Percentiles rank a stretch among this genome's conserved stretches.
Conservation (phyloP, 2,329 filamentous ascomycete species). For the Aspergillus uvarum region DNA sequence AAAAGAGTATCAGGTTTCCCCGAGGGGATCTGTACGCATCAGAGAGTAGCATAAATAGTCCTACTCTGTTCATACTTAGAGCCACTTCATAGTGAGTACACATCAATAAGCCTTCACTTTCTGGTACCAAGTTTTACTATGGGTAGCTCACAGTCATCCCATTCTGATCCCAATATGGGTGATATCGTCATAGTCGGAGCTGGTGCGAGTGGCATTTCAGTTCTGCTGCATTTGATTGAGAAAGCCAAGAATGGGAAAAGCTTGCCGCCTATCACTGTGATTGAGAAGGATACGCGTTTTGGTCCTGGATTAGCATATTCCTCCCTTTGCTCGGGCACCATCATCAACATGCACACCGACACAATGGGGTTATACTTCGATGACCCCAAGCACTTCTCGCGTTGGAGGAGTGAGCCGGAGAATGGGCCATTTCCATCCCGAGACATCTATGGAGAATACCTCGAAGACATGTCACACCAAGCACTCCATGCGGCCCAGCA, state of each 20-base stretch:
- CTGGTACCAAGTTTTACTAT: neutral
- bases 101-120: neutral
- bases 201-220: slow-evolving; percentile 13
- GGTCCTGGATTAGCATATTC: slow-evolving; percentile 12
- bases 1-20: neutral
- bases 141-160: neutral
- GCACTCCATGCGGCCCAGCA: slow-evolving; percentile 3
- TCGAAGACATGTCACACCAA: slow-evolving; percentile 9
- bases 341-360: slow-evolving; percentile 12
- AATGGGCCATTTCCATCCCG: slow-evolving; percentile 10
- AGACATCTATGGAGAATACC: slow-evolving; percentile 10
- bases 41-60: neutral
- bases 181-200: slow-evolving; percentile 9
- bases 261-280: neutral
- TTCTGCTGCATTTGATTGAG: slow-evolving; percentile 12
- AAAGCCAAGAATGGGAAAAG: slow-evolving; percentile 1
- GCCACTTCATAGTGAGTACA: neutral
- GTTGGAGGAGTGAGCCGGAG: slow-evolving; percentile 6
- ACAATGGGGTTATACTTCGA: slow-evolving; percentile 12
- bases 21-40: neutral
- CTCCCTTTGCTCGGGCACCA: slow-evolving; percentile 6
- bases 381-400: slow-evolving; percentile 9
- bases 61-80: neutral
- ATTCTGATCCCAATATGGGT: neutral
- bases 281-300: slow-evolving; percentile 1